Evolutionary conservation across 2,329 filamentous ascomycete species (phyloP), one percentile per base, ranked within the genome.

Genomic region (Nigrospora oryzae): DNA sequence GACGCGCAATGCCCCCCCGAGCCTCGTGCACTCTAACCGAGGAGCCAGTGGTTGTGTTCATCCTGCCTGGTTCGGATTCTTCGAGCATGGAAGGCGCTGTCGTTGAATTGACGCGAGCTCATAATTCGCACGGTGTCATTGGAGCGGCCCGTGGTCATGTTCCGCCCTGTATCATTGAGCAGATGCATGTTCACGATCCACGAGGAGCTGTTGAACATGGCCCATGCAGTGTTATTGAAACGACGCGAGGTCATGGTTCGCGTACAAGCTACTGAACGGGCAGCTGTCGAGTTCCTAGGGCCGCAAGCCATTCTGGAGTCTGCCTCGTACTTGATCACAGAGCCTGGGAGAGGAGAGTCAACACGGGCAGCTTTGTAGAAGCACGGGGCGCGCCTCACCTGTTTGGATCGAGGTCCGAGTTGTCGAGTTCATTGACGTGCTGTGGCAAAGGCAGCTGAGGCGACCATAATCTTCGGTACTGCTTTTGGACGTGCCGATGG

Each of bases 231-330:
- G 7, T 10, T 2, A 10, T 28, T 28, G 5, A 28, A 28, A 2
- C 7, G 7, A 28, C 23, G 8, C 4, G 34, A 39, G 36, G 28
- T 32, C 14, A 36, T 37, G 23, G 38, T 32, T 13, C n/a, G 23
- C n/a, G 36, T 37, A 32, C 45, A 46, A 15, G 36, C 32, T 8
- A 35, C 31, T 7, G 46, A 47, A 19, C 36, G 46, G 11, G 44
- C 23, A 5, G 42, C 38, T 5, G 35, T 34, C 32, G 30, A 30
- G 23, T 35, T 39, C 4, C 34, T 40, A n/a, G 36, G 40, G 7
- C 41, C 41, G 23, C 46, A 47, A 15, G 39, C 34, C 42, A 47
- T 47, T 3, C 46, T 40, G 12, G 44, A 35, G 7, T 39, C 23
- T 2, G 42, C 43, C 19, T 47, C 46, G 38, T 41, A 47, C 23